These are phyloP conservation scores for Geranomyces variabilis DNA, from an alignment of 192 early-diverging fungal genomes.

Conservation along the genomic window DNA sequence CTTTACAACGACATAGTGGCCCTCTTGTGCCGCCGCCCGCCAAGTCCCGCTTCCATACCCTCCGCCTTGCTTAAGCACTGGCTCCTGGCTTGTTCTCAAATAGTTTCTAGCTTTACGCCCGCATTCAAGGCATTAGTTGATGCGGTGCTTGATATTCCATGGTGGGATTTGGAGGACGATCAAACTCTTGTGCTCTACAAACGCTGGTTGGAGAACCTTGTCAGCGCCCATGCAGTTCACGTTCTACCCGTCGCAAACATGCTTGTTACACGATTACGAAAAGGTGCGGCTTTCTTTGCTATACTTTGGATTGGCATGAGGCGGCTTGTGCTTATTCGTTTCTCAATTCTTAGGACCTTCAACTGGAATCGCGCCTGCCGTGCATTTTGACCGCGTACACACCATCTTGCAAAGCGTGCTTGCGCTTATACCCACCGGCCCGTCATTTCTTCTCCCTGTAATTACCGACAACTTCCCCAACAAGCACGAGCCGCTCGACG, in stretches of 20 bases:
- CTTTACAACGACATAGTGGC: conserved; percentile 20
- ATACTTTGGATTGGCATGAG: too few relatives aligned
- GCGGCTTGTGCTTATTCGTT: neutral
- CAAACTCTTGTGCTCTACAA: conserved; percentile 60
- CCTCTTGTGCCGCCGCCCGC: conserved; percentile 10
- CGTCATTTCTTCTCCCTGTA: conserved; percentile 62
- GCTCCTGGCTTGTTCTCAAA: conserved; percentile 36
- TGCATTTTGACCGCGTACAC: conserved; percentile 64
- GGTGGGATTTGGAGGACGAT: conserved; percentile 52
- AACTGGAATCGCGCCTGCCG: conserved; percentile 1
- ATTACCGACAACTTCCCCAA: conserved; percentile 74
- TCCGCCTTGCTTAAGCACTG: conserved; percentile 3
- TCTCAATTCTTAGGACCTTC: neutral
- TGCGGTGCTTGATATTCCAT: conserved; percentile 63
- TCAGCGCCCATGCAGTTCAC: conserved; percentile 74
- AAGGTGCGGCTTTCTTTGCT: conserved; percentile 38
- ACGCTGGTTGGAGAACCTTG: conserved; percentile 71
- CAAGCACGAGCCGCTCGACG: conserved; percentile 61
- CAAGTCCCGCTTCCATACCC: conserved; percentile 1
- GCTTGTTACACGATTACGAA: conserved; percentile 58
- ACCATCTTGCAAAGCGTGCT: conserved; percentile 64
- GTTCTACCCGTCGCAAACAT: conserved; percentile 61
- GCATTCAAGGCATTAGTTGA: conserved; percentile 50
- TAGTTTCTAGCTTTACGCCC: conserved; percentile 35
- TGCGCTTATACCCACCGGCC: conserved; percentile 69